These are phyloP conservation scores for Viola odorata DNA, from an alignment of 345 rosid genomes.

Conservation along the genomic window DNA sequence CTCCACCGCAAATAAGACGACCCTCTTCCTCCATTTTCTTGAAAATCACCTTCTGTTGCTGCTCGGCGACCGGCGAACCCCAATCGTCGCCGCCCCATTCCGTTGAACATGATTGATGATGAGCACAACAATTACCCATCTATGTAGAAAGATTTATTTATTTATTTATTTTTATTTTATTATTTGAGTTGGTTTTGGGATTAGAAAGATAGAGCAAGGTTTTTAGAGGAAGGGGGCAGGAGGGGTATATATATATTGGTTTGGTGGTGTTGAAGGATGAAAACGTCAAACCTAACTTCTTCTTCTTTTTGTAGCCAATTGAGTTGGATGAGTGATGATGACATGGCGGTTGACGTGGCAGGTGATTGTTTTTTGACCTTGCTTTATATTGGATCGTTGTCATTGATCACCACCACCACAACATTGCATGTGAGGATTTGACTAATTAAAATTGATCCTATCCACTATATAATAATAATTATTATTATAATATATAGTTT, in stretches of 20 bases:
- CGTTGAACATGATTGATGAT: neutral
- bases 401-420: neutral
- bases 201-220: neutral
- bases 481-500: no score
- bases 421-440: neutral
- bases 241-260: neutral
- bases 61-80: neutral
- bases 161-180: no score
- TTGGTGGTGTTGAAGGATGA: neutral
- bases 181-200: neutral
- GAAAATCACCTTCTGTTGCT: neutral
- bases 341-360: neutral
- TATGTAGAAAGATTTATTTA: neutral
- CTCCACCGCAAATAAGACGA: constrained; percentile 3
- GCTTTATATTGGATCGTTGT: no score
- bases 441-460: neutral
- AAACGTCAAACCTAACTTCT: neutral
- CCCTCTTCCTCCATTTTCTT: constrained; percentile 5
- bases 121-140: neutral
- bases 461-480: neutral
- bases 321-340: neutral
- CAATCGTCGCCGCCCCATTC: constrained; percentile 1
- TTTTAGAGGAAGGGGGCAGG: neutral
- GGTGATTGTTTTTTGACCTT: neutral
- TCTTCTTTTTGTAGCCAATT: neutral